phyloP scores from a whole-genome alignment of 2,329 filamentous ascomycete species.

The Ascochyta koolunga region DNA sequence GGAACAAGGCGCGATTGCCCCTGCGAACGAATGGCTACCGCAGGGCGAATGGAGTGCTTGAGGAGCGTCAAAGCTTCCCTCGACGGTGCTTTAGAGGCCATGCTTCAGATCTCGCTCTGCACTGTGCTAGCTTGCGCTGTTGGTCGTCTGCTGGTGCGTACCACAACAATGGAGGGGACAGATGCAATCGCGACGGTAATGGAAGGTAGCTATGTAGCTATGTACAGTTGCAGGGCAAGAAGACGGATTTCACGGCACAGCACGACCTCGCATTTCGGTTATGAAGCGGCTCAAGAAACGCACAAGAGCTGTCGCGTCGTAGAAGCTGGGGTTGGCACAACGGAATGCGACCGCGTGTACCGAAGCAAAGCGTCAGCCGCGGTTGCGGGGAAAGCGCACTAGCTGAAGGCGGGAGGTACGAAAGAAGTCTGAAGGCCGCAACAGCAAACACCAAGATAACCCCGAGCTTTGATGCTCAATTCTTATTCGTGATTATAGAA shows the following conservation, averaged over 20 bases:
- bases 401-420: conserved; percentile 8
- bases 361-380: conserved; percentile 17
- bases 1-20: conserved; percentile 31
- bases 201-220: not conserved
- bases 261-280: conserved; percentile 12
- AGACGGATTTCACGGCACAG: conserved; percentile 6
- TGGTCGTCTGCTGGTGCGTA: not conserved
- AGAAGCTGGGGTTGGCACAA: conserved; percentile 16
- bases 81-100: conserved; percentile 45
- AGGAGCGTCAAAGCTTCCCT: conserved; percentile 43
- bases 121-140: not conserved
- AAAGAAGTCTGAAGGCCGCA: not conserved
- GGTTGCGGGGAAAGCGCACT: conserved; percentile 13
- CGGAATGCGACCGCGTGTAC: conserved; percentile 5
- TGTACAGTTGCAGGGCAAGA: conserved; percentile 6
- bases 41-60: conserved; percentile 38
- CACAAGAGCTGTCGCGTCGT: conserved; percentile 11
- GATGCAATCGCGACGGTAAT: not conserved
- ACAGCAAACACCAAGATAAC: not conserved
- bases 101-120: conserved; percentile 27
- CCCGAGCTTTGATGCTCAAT: not conserved
- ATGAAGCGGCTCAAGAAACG: conserved; percentile 17
- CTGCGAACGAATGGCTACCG: conserved; percentile 25
- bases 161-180: not conserved
- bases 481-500: not conserved